Evolutionary conservation across 345 rosid genomes (phyloP), one percentile per base, ranked within the genome.

Genomic region (Pistacia atlantica): DNA sequence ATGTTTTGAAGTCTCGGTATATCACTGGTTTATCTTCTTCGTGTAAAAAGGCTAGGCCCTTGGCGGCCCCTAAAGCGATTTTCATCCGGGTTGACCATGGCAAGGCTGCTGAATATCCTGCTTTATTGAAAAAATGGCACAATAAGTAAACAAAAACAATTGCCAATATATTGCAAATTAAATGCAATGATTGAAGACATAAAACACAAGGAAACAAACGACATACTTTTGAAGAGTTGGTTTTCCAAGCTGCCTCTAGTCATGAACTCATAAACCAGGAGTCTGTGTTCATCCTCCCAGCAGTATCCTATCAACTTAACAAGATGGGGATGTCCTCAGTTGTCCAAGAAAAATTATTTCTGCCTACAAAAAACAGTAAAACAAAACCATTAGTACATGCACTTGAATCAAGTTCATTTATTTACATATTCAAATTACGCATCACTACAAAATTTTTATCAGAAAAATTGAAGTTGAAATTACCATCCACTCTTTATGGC

Each of bases 401-500:
- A 17, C 20, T 31, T n/a, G 6, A 16, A 31, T 31, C 20, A 18
- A 28, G 4, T 8, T 33, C 62, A 16, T 3, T 38, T 54, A 8
- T 4, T 38, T 38, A 6, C 7, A 38, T 38, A 4, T 38, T 31
- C 33, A 31, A 31, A 31, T 31, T 31, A 31, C 33, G 3, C 42
- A 38, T 38, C 42, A 2, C 42, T 38, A 0, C 0, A 38, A 38
- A 38, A 4, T 2, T 0, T 2, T 38, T 38, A 6, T 38, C 7
- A 38, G 7, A 38, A 38, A 38, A 38, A 38, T 38, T 38, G 7
- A 38, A 38, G 42, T 38, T 38, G 5, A 37, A 42, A 11, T 66
- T 33, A 91, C 98, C 93, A 91, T 87, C 98, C 98, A 93, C 82
- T 93, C 97, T 77, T 70, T 84, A 56, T 93, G 97, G 42, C 98